Percentiles rank a stretch among this genome's conserved stretches.
Evolutionary conservation across 1,284 basidiomycete genomes (phyloP).

Genomic region (Amylostereum chailletii): DNA sequence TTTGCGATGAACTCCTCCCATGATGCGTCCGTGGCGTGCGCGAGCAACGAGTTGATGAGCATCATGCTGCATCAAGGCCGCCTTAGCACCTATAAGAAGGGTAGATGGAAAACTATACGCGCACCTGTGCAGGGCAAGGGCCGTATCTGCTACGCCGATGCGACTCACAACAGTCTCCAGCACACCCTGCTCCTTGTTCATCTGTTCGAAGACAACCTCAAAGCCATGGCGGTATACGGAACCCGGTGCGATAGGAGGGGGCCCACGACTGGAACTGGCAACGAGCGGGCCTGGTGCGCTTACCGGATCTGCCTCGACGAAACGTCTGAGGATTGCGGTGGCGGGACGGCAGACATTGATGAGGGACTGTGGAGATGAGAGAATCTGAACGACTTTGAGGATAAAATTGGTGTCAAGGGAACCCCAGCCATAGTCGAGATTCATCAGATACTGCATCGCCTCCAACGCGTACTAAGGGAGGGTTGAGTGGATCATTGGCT

Average conservation of each 20-base stretch:
- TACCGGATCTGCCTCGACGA: slow-evolving; percentile 74
- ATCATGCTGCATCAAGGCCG: slow-evolving; percentile 52
- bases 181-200: slow-evolving; percentile 57
- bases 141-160: slow-evolving; percentile 75
- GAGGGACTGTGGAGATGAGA: slow-evolving; percentile 68
- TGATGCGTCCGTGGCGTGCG: slow-evolving; percentile 65
- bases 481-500: no score
- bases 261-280: slow-evolving; percentile 52
- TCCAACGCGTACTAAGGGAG: slow-evolving; percentile 65
- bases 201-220: slow-evolving; percentile 73
- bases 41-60: slow-evolving; percentile 80
- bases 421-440: slow-evolving; percentile 76
- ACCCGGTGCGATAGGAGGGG: slow-evolving; percentile 43
- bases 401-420: slow-evolving; percentile 68
- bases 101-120: slow-evolving; percentile 12
- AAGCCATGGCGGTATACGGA: slow-evolving; percentile 80
- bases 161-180: slow-evolving; percentile 74
- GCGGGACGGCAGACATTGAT: slow-evolving; percentile 96
- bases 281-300: slow-evolving; percentile 48
- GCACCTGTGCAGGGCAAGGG: slow-evolving; percentile 78
- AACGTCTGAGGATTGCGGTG: slow-evolving; percentile 84
- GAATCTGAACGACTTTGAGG: slow-evolving; percentile 70
- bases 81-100: slow-evolving; percentile 5
- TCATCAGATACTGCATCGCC: slow-evolving; percentile 82
- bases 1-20: slow-evolving; percentile 77